Evolutionary conservation across 495 filamentous ascomycete genomes (phyloP).

Genomic region (Evernia prunastri): DNA sequence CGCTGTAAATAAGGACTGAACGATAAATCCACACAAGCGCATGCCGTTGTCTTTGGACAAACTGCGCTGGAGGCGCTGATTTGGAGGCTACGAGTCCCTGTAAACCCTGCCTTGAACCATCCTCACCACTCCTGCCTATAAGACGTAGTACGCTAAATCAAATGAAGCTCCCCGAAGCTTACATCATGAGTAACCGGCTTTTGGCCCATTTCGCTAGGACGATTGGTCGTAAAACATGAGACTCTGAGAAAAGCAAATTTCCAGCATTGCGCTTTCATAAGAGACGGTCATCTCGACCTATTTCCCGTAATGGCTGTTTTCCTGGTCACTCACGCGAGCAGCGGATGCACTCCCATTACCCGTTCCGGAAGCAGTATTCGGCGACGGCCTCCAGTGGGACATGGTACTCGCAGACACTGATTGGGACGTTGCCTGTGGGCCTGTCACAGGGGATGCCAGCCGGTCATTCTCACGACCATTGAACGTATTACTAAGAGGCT

Average conservation of each 20-base stretch:
- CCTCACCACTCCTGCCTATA: background rate
- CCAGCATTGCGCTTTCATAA: background rate
- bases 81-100: background rate
- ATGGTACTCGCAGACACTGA: conserved; percentile 17
- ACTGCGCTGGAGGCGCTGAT: background rate
- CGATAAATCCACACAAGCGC: background rate
- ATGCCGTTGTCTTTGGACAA: too few relatives aligned
- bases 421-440: conserved; percentile 15
- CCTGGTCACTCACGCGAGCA: background rate
- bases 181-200: background rate
- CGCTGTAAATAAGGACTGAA: background rate
- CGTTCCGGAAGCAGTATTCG: conserved; percentile 6
- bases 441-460: conserved; percentile 5
- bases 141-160: background rate
- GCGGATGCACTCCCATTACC: background rate
- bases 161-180: background rate
- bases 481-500: conserved; percentile 16
- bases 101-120: background rate
- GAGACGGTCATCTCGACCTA: background rate
- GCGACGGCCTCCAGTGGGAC: conserved; percentile 18
- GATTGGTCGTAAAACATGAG: background rate
- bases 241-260: background rate
- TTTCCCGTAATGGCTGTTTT: background rate
- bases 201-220: background rate
- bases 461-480: conserved; percentile 6